Conservation (phyloP, 2,329 filamentous ascomycete species). For the Epichloe bromicola region DNA sequence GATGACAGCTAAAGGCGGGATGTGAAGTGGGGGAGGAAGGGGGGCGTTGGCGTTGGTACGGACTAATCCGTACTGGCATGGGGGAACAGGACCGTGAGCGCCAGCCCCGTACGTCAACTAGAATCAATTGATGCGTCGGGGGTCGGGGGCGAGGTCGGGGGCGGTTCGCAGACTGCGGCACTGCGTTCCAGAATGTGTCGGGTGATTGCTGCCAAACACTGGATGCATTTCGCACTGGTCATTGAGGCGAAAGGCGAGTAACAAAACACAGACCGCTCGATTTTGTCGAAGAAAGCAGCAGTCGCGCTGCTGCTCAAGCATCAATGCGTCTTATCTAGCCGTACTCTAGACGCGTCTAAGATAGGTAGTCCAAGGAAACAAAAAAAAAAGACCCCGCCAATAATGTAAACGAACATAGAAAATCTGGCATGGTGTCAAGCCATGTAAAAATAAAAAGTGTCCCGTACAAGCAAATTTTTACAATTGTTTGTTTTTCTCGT, state of each 20-base stretch:
- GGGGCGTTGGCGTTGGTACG: background rate
- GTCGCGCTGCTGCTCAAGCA: constrained; percentile 1
- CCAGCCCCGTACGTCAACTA: background rate
- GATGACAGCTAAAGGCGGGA: constrained; percentile 2
- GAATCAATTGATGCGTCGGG: too few species aligned
- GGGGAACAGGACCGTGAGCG: constrained; percentile 11
- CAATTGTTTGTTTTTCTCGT: background rate
- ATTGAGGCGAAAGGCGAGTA: too few species aligned
- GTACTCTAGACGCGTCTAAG: constrained; percentile 6
- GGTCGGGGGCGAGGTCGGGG: too few species aligned
- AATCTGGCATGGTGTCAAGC: background rate
- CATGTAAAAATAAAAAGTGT: background rate
- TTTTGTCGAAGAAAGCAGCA: background rate
- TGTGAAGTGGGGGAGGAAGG: background rate
- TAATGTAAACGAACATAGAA: constrained; percentile 2
- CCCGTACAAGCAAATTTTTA: background rate
- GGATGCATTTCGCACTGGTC: too few species aligned
- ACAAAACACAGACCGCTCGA: too few species aligned
- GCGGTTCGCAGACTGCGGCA: background rate
- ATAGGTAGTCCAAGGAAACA: background rate
- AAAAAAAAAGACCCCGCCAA: background rate
- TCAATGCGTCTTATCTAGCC: constrained; percentile 6
- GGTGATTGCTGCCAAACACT: too few species aligned
- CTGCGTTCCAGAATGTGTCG: too few species aligned
- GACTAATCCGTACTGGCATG: constrained; percentile 3